Conservation (phyloP, 768 basidiomycete species). For the Amanita jacksonii region DNA sequence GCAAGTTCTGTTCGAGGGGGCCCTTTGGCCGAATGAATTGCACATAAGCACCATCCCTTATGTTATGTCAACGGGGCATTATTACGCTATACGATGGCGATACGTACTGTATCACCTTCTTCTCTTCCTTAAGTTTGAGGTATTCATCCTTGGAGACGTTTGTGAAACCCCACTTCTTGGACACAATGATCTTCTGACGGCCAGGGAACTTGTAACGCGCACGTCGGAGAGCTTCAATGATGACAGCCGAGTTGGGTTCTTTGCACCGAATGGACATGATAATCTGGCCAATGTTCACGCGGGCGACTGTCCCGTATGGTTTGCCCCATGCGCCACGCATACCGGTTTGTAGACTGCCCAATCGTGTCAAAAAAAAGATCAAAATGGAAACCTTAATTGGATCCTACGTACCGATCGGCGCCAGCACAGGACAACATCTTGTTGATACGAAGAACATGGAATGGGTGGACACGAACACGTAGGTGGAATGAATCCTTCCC, state of each 20-base stretch:
- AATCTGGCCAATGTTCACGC: constrained; percentile 96
- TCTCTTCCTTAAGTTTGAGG: constrained; percentile 78
- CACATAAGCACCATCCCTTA: constrained; percentile 89
- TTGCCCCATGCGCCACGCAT: constrained; percentile 99
- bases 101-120: constrained; percentile 80
- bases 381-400: not conserved
- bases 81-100: no score
- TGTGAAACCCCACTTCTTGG: constrained; percentile 99
- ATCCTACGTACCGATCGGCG: constrained; percentile 72
- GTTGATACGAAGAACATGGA: constrained; percentile 99
- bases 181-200: constrained; percentile 93
- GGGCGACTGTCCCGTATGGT: constrained; percentile 92
- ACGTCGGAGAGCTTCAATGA: constrained; percentile 94
- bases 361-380: not conserved
- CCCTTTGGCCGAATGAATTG: constrained; percentile 90
- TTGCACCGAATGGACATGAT: constrained; percentile 85
- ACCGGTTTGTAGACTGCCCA: constrained; percentile 77
- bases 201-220: constrained; percentile 99
- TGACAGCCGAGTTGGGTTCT: constrained; percentile 76
- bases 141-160: constrained; percentile 89
- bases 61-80: constrained; percentile 7
- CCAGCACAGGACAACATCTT: constrained; percentile 99
- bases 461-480: constrained; percentile 94
- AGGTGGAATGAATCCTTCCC: constrained; percentile 99
- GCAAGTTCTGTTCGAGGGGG: constrained; percentile 75